phyloP scores from a whole-genome alignment of 2,329 filamentous ascomycete genomes.

The Botrytis paeoniae region DNA sequence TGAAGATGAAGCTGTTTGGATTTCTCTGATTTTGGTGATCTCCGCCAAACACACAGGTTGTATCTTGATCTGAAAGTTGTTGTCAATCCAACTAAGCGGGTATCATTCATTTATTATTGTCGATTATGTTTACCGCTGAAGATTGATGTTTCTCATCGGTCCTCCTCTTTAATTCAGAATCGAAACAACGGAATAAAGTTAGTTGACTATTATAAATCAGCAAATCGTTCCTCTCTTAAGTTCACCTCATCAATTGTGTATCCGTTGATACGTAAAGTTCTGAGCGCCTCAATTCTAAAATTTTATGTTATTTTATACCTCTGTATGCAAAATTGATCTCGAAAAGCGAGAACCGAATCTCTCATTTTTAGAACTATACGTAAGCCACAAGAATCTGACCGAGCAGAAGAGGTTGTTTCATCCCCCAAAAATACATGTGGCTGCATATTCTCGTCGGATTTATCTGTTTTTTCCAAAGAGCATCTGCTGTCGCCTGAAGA shows the following conservation, averaged over 20 bases:
- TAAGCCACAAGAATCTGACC: neutral
- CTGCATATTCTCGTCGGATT: neutral
- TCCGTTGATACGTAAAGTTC: neutral
- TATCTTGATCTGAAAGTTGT: neutral
- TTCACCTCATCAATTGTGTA: neutral
- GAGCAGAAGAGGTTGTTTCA: neutral
- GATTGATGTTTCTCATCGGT: fast-evolving
- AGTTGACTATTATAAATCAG: neutral
- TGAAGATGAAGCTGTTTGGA: neutral
- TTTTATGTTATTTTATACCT: neutral
- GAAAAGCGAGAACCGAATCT: neutral
- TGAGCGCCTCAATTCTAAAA: neutral
- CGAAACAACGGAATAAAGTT: neutral
- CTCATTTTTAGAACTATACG: neutral
- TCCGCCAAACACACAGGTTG: fast-evolving
- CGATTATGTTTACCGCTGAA: fast-evolving
- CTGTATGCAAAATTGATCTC: neutral
- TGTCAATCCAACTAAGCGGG: neutral
- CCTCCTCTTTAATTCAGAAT: fast-evolving
- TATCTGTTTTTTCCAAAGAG: neutral
- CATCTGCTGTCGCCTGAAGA: neutral
- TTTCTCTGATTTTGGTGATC: neutral
- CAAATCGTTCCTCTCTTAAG: neutral
- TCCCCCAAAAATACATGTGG: neutral
- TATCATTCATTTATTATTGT: neutral